These are phyloP conservation scores for Mycena indigotica DNA, from an alignment of 768 basidiomycete genomes.

Conservation along the genomic window DNA sequence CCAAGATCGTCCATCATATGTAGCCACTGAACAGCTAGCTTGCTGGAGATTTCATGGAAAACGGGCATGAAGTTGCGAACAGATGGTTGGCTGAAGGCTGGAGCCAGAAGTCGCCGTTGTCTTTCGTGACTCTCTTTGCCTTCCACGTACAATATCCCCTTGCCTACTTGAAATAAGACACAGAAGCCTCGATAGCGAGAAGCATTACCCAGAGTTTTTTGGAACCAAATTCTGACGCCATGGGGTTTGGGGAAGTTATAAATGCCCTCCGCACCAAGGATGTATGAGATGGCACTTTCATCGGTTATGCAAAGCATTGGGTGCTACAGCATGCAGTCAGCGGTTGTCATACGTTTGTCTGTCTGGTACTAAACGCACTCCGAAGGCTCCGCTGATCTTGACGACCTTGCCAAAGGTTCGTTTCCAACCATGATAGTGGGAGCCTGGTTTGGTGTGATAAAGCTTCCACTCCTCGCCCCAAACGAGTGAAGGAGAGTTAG, in stretches of 20 bases:
- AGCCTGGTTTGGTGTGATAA: slow-evolving; percentile 55
- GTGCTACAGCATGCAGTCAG: slow-evolving; percentile 39
- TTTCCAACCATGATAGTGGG: slow-evolving; percentile 55
- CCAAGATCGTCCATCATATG: slow-evolving; percentile 45
- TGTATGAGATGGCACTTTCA: slow-evolving; percentile 52
- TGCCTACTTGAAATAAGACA: slow-evolving; percentile 32
- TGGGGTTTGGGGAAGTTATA: slow-evolving; percentile 65
- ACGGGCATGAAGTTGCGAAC: slow-evolving; percentile 52
- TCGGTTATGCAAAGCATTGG: slow-evolving; percentile 62
- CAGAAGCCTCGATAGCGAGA: neutral
- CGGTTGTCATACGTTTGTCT: slow-evolving; percentile 4
- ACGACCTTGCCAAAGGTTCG: slow-evolving; percentile 55
- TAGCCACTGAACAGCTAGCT: slow-evolving; percentile 54
- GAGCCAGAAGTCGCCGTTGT: slow-evolving; percentile 54
- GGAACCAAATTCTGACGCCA: slow-evolving; percentile 67
- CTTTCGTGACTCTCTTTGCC: slow-evolving; percentile 60
- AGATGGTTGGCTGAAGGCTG: slow-evolving; percentile 59
- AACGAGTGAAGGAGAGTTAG: slow-evolving; percentile 46
- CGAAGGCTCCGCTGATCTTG: slow-evolving; percentile 57
- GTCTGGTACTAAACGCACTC: slow-evolving; percentile 39
- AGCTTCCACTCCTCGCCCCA: slow-evolving; percentile 68
- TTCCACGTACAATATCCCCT: slow-evolving; percentile 70
- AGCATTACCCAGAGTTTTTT: slow-evolving; percentile 45
- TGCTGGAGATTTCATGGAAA: slow-evolving; percentile 59
- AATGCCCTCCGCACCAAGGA: slow-evolving; percentile 50